These are phyloP conservation scores for Beauveria asiatica DNA, from an alignment of 2,329 filamentous ascomycete genomes.

Conservation along the genomic window DNA sequence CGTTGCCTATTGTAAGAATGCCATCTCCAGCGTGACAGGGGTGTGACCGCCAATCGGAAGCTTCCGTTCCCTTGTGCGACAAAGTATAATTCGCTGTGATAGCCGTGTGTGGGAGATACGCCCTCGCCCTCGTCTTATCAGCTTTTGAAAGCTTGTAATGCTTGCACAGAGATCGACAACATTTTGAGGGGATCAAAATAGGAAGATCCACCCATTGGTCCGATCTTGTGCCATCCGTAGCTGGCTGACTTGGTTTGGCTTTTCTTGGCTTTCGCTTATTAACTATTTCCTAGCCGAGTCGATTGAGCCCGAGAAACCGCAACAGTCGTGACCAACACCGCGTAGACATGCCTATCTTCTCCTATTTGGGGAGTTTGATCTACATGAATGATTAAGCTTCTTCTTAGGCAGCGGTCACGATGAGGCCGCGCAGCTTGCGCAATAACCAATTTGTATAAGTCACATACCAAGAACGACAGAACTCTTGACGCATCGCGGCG, in stretches of 20 bases:
- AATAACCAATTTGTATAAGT: too few relatives aligned
- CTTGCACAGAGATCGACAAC: not conserved
- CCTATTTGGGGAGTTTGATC: not conserved
- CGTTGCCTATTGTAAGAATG: not conserved
- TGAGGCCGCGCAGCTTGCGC: too few relatives aligned
- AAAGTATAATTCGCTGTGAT: not conserved
- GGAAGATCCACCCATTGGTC: not conserved
- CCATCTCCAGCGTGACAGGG: not conserved
- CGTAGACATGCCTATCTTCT: not conserved
- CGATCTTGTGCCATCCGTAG: not conserved
- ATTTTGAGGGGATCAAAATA: not conserved
- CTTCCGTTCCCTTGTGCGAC: not conserved
- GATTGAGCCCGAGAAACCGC: not conserved
- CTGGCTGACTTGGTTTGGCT: not conserved
- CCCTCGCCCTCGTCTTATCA: not conserved
- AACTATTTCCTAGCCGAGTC: not conserved
- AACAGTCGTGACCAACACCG: not conserved
- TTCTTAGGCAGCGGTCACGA: too few relatives aligned
- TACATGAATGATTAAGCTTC: too few relatives aligned
- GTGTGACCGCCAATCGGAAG: not conserved
- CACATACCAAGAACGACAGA: too few relatives aligned
- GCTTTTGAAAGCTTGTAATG: too few relatives aligned
- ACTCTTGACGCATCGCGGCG: too few relatives aligned
- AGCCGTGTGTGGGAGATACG: not conserved
- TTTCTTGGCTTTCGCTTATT: not conserved